Evolutionary conservation across 2,329 filamentous ascomycete genomes (phyloP), one percentile per base, ranked within the genome.

Genomic region (Metarhizium rileyi): DNA sequence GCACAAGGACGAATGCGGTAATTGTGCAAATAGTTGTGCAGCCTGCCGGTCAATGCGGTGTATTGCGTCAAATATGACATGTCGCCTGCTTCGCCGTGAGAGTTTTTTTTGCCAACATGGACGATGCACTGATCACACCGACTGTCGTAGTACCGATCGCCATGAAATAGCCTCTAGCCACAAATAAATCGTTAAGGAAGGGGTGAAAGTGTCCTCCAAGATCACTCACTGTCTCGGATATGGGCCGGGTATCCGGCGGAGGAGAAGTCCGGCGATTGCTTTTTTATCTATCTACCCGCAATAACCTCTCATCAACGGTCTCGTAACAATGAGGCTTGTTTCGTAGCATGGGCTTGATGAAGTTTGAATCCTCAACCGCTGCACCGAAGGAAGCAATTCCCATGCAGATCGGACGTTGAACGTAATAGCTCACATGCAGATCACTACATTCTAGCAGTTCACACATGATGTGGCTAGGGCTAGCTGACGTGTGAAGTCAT

Each of bases 11-110:
- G 20, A 18, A 8, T 38, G 35, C 9, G n/a, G 5, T 20, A 4
- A 14, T 20, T 7, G 35, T 38, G 4, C 16, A 16, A 50, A 20
- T 36, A 22, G 46, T 57, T 36, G 33, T 36, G 14, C 14, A 16
- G 18, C 26, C 27, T 6, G 44, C 44, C 58, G 85, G 85, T 57
- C 78, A 53, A 54, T 14, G 42, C 22, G 12, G 42, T 44, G 20
- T 27, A n/a, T 20, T 22, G 35, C 18, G 5, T 20, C 6, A 38
- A 38, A 38, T 38, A 22, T 38, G 35, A 38, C 35, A 38, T 38
- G 35, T 38, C 35, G 3, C 20, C n/a, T 38, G 16, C 16, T 6
- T 18, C 16, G 8, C 35, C 8, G 35, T 38, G 3, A 38, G 18
- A 38, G 10, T 5, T 18, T 3, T n/a, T 22, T 5, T 38, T 38